Percentiles rank a stretch among this genome's conserved stretches.
Conservation (phyloP, 768 basidiomycete species). For the Lentinula detonsa region DNA sequence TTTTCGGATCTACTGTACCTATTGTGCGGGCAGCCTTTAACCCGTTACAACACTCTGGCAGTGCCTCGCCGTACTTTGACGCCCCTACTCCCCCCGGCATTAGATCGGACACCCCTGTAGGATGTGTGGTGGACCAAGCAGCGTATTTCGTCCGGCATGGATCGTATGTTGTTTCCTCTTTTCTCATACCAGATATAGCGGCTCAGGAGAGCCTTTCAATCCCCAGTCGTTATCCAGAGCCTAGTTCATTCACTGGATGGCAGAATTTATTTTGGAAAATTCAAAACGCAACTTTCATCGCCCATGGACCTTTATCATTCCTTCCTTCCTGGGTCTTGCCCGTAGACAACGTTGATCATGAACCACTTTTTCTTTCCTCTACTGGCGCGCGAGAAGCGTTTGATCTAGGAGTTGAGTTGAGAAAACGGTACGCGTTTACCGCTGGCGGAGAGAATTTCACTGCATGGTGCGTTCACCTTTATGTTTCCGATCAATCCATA, state of each 20-base stretch:
- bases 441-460: constrained; percentile 34
- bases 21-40: constrained; percentile 18
- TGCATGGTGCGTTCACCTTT: constrained; percentile 25
- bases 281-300: constrained; percentile 33
- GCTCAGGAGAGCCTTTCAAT: neutral
- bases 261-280: constrained; percentile 29
- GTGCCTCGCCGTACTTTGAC: constrained; percentile 36
- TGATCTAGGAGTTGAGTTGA: constrained; percentile 29
- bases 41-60: constrained; percentile 35
- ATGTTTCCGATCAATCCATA: neutral
- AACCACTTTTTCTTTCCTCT: constrained; percentile 32
- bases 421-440: constrained; percentile 34
- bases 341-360: constrained; percentile 30
- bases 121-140: constrained; percentile 36
- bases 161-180: constrained; percentile 19
- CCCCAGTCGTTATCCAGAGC: constrained; percentile 33
- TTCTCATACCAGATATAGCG: no score
- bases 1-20: neutral
- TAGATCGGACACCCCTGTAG: constrained; percentile 22
- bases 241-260: constrained; percentile 34
- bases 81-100: constrained; percentile 33
- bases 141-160: constrained; percentile 39
- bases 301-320: constrained; percentile 31
- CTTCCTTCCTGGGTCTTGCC: constrained; percentile 34
- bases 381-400: constrained; percentile 35